Evolutionary conservation across 495 filamentous ascomycete species (phyloP), one percentile per base, ranked within the genome.

Genomic region (Letharia columbiana): DNA sequence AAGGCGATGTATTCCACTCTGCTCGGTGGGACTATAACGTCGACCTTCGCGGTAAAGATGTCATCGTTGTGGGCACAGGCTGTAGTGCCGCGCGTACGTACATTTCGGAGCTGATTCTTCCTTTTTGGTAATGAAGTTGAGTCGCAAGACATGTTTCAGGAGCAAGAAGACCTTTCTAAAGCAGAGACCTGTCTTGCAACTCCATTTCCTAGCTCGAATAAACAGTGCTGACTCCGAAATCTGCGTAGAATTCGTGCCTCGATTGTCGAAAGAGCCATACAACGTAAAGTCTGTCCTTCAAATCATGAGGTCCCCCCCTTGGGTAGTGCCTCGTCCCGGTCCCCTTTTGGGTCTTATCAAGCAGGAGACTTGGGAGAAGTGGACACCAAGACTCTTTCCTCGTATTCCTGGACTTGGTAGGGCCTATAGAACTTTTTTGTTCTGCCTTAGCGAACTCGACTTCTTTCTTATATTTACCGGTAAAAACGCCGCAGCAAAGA

Each of bases 41-140:
- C 20, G 74, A 82, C 44, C 71, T 85, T 42, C 67, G 70, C 10
- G 76, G 74, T 23, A 87, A 87, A 68, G 72, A 81, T 52, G 80
- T 89, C 9, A 76, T 86, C 49, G 77, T 89, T 33, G 71, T 89
- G 61, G 86, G 86, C 6, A 85, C 85, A 15, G 86, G 86, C 12
- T 89, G 85, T 71, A 83, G 76, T 72, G 77, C 77, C 23, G 78
- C 79, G 11, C 80, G 23, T 28, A 28, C 23, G 23, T 28, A 28
- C 23, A 28, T 28, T 28, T 28, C 23, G 23, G 23, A 28, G 23
- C 23, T 1, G 23, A 28, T 28, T 28, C 23, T 28, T 28, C 23
- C 23, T 28, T 28, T 28, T 28, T 28, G 23, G 23, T 28, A 28
- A 28, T 28, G 23, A 28, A 28, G 23, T 28, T 28, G 23, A 28